A percentile compares a stretch with the other conserved stretches of the same genome.
Conservation (phyloP, 257 asterid species). For the Fraxinus anomala region DNA sequence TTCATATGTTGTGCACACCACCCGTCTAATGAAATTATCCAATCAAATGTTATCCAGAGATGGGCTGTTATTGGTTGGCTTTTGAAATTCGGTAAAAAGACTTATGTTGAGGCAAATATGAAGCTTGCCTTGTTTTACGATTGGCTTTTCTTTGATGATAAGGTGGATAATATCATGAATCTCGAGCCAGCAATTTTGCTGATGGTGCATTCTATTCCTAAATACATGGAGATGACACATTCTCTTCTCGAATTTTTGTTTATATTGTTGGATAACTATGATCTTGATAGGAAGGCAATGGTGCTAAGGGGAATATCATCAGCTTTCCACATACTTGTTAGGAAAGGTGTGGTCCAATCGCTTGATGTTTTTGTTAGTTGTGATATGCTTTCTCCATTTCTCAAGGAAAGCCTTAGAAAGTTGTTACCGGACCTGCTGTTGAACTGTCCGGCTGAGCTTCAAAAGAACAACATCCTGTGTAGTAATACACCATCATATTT, state of each 20-base stretch:
- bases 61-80: slow-evolving; percentile 90
- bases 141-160: slow-evolving; percentile 81
- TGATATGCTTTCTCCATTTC: slow-evolving; percentile 54
- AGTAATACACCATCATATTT: slow-evolving; percentile 2
- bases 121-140: slow-evolving; percentile 78
- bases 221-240: slow-evolving; percentile 62
- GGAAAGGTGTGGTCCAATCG: slow-evolving; percentile 59
- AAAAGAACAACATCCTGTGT: slow-evolving; percentile 1
- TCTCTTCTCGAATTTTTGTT: slow-evolving; percentile 74
- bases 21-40: slow-evolving; percentile 64
- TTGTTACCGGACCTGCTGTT: slow-evolving; percentile 33
- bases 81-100: slow-evolving; percentile 48
- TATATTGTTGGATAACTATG: slow-evolving; percentile 65
- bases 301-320: slow-evolving; percentile 50
- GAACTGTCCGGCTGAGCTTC: slow-evolving; percentile 21
- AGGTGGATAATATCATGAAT: slow-evolving; percentile 62
- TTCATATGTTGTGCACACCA: slow-evolving; percentile 80
- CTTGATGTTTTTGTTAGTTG: slow-evolving; percentile 55
- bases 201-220: slow-evolving; percentile 72
- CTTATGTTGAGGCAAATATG: slow-evolving; percentile 62
- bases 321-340: slow-evolving; percentile 51
- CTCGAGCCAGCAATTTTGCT: slow-evolving; percentile 73
- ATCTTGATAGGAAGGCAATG: slow-evolving; percentile 64
- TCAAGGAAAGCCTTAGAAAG: slow-evolving; percentile 58
- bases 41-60: slow-evolving; percentile 62